Conservation (phyloP, 768 basidiomycete genomes). For the Galerina marginata region DNA sequence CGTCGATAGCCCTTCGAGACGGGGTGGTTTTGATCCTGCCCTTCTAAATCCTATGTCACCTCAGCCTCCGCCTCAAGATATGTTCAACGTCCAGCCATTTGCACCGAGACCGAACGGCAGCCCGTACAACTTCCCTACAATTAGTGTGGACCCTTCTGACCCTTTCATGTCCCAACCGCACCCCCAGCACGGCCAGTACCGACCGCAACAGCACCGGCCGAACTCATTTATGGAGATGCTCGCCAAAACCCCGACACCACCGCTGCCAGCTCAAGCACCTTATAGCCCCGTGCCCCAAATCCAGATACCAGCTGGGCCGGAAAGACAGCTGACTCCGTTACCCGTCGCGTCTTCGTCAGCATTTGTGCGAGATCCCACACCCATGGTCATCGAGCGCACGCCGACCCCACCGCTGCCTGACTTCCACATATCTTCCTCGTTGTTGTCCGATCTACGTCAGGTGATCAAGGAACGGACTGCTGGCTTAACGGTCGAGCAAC, state of each 20-base stretch:
- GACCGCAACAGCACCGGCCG: not conserved
- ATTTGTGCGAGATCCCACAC: constrained; percentile 31
- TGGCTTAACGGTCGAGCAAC: constrained; percentile 78
- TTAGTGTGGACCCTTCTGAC: constrained; percentile 19
- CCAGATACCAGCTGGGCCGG: constrained; percentile 16
- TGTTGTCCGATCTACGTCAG: constrained; percentile 53
- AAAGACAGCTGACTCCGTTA: constrained; percentile 7
- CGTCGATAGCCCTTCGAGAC: constrained; percentile 41
- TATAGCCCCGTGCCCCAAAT: constrained; percentile 8
- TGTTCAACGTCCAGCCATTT: constrained; percentile 30
- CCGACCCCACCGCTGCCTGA: constrained; percentile 81
- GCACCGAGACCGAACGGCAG: constrained; percentile 10
- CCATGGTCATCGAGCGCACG: constrained; percentile 61
- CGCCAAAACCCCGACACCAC: constrained; percentile 7
- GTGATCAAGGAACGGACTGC: constrained; percentile 60
- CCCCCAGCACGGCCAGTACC: not conserved
- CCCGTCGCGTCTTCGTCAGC: constrained; percentile 21
- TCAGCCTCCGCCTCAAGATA: constrained; percentile 33
- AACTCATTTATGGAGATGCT: constrained; percentile 13
- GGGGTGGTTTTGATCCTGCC: constrained; percentile 53
- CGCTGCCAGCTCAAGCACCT: constrained; percentile 3
- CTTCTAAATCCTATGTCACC: constrained; percentile 58
- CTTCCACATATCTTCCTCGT: constrained; percentile 66
- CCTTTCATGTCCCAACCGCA: constrained; percentile 20
- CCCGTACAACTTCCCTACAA: constrained; percentile 14